Base-by-base conservation (phyloP, 768 basidiomycete genomes). In the Myochromella boudieri region DNA sequence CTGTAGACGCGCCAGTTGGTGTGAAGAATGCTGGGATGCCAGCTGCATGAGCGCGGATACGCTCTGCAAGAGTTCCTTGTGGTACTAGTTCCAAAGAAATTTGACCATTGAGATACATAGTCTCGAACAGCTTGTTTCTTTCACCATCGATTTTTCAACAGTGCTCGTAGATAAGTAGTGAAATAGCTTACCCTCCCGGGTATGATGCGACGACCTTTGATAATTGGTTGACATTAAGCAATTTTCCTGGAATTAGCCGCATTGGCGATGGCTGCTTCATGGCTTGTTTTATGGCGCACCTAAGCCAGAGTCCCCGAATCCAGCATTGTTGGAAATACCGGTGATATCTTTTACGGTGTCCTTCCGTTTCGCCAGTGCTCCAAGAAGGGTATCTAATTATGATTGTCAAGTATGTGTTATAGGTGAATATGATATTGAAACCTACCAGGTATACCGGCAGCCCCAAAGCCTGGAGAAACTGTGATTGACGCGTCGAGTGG, bases 21-120 rank as follows among this genome's bases (percentile, higher is more conserved):
- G 91, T 95, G 67, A 75, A 95, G 73, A 97, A 93, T n/a, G 87
- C 91, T 14, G 93, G 92, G 49, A 93, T 91, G 41, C 93, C 93
- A 9, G 91, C 88, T 7, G 91, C 92, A 47, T 91, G 87, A 6
- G 93, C 88, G 27, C 92, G 85, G 50, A 94, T 74, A 48, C 92
- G 85, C 60, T 94, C 93, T 12, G 86, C 83, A 34, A 97, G 81
- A 11, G 91, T 94, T 8, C 92, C 93, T 68, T 97, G 93, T 3
- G 94, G 93, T 21, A 91, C 89, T 17, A 95, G 84, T 58, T 95
- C 93, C 27, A 95, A 70, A 7, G 86, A 84, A 48, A 95, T 85
- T 53, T 85, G 68, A 44, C 93, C 93, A 10, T 77, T 75, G 41
- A 95, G 80, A 67, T 91, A 97, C 48, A 85, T 69, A 10, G 77